Conservation (phyloP, 1,139 yeast species). For the Hyphopichia wangnamkhiaoensis region DNA sequence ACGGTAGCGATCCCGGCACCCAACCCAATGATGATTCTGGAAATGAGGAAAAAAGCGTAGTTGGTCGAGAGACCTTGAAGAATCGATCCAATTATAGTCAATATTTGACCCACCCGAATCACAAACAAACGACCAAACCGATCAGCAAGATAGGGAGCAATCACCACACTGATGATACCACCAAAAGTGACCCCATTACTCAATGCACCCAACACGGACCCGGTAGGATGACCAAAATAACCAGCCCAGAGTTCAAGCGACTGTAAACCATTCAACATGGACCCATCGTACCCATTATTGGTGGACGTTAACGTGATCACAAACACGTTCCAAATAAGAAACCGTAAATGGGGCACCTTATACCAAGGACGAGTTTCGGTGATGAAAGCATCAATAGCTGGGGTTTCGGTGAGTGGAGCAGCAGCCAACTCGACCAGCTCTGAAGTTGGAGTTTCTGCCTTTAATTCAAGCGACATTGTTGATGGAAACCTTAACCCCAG, state of each 20-base stretch:
- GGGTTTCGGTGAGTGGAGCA: background rate
- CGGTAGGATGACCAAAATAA: conserved; percentile 40
- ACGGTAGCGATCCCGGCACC: conserved; percentile 40
- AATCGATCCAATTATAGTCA: conserved; percentile 37
- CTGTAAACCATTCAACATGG: conserved; percentile 53
- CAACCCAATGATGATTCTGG: conserved; percentile 43
- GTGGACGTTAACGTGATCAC: conserved; percentile 47
- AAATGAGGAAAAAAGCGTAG: conserved; percentile 37
- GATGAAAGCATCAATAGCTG: background rate
- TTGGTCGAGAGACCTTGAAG: conserved; percentile 44
- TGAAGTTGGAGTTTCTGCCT: too few species aligned
- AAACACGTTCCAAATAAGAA: conserved; percentile 36
- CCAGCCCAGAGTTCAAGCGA: conserved; percentile 36
- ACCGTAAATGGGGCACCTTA: conserved; percentile 32
- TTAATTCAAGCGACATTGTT: too few species aligned
- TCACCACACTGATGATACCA: conserved; percentile 15
- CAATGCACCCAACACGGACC: conserved; percentile 47
- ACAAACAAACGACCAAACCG: conserved; percentile 35
- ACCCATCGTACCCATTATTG: conserved; percentile 54
- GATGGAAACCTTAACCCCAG: too few species aligned
- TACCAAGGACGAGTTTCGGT: conserved; percentile 8
- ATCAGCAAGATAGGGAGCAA: conserved; percentile 26
- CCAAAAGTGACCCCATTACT: conserved; percentile 34
- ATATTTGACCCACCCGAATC: conserved; percentile 25
- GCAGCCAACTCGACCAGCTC: too few species aligned